phyloP scores from a whole-genome alignment of 1,284 basidiomycete species.

The Marasmius sp. region DNA sequence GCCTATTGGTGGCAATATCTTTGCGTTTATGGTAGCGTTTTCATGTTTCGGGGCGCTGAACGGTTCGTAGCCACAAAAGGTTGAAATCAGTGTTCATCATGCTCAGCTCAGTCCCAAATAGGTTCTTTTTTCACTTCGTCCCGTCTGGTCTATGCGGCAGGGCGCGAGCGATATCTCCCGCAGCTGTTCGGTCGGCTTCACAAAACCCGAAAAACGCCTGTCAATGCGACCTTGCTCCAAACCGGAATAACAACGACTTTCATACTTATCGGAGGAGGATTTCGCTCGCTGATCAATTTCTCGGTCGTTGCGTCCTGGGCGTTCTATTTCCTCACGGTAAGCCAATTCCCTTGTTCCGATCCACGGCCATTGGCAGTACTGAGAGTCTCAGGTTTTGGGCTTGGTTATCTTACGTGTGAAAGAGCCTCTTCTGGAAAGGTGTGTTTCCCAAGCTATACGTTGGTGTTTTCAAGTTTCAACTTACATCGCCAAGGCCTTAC shows the following conservation, averaged over 20 bases:
- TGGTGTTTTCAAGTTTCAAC: neutral
- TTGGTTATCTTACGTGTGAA: constrained; percentile 87
- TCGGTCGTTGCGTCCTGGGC: constrained; percentile 88
- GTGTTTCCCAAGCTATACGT: constrained; percentile 12
- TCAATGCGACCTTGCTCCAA: constrained; percentile 84
- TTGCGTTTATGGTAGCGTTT: constrained; percentile 89
- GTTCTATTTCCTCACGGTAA: constrained; percentile 87
- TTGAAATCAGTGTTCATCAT: neutral
- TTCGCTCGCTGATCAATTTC: constrained; percentile 86
- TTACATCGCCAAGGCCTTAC: constrained; percentile 66
- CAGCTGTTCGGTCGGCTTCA: constrained; percentile 79
- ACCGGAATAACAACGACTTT: constrained; percentile 72
- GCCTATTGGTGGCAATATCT: constrained; percentile 80
- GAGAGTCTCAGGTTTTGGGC: constrained; percentile 69
- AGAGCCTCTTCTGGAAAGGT: constrained; percentile 88
- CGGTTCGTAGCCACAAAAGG: constrained; percentile 39
- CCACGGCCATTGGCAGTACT: neutral
- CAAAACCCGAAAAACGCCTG: constrained; percentile 72
- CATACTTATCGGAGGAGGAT: constrained; percentile 85
- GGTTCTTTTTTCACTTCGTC: constrained; percentile 82
- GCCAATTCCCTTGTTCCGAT: constrained; percentile 20
- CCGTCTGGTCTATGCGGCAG: constrained; percentile 86
- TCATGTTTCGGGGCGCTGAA: constrained; percentile 94
- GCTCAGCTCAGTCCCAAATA: constrained; percentile 24
- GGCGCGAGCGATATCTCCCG: constrained; percentile 86